These are phyloP conservation scores for Coriaria nepalensis DNA, from an alignment of 306 rosid genomes.

Conservation along the genomic window DNA sequence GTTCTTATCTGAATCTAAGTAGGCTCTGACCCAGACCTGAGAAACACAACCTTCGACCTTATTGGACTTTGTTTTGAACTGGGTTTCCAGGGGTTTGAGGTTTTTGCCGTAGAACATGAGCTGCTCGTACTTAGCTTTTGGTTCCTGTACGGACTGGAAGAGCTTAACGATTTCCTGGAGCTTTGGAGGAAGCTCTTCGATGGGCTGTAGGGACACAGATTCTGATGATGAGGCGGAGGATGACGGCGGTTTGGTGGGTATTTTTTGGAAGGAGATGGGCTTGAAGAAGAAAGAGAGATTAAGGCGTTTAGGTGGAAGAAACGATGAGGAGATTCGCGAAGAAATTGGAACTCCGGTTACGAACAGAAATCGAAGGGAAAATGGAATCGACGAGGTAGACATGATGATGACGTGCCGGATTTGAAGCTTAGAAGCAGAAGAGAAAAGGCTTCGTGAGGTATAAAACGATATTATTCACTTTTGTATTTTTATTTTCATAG, in stretches of 20 bases:
- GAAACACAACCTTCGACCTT: slow-evolving; percentile 95
- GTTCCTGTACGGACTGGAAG: slow-evolving; percentile 68
- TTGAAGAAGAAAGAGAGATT: slow-evolving; percentile 23
- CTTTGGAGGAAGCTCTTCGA: slow-evolving; percentile 92
- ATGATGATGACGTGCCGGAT: no score
- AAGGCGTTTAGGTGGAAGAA: slow-evolving; percentile 6
- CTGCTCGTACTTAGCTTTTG: slow-evolving; percentile 77
- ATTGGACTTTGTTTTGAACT: slow-evolving; percentile 53
- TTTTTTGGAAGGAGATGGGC: slow-evolving; percentile 47
- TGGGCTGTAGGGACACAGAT: slow-evolving; percentile 43
- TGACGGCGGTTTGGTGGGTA: slow-evolving; percentile 23
- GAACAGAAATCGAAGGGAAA: slow-evolving; percentile 39
- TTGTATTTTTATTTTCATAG: no score
- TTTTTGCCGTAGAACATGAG: slow-evolving; percentile 81
- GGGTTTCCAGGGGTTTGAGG: slow-evolving; percentile 61
- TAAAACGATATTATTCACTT: no score
- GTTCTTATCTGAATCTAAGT: slow-evolving; percentile 38
- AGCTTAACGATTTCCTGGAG: slow-evolving; percentile 77
- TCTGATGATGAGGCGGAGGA: slow-evolving; percentile 19
- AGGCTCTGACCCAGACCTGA: slow-evolving; percentile 98
- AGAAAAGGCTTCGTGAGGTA: no score
- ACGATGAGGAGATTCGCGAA: slow-evolving; percentile 2
- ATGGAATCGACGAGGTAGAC: slow-evolving; percentile 15
- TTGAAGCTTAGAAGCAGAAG: no score
- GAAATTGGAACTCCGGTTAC: slow-evolving; percentile 26